A percentile compares a stretch with the other conserved stretches of the same genome.
Evolutionary conservation across 441 rosid species (phyloP).

Genomic region (Macaranga tanarius): DNA sequence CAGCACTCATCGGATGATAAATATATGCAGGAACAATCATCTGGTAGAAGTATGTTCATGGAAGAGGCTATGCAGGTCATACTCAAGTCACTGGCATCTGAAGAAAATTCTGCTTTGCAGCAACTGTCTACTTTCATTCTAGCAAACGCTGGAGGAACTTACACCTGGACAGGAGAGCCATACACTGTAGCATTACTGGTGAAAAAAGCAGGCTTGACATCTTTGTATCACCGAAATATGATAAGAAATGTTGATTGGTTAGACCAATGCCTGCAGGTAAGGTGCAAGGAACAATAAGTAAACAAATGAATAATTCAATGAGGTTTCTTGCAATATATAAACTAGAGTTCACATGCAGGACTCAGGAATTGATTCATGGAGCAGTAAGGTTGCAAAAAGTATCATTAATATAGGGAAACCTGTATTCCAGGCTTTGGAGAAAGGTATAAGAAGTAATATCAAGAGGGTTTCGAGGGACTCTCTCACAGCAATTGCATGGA

Average conservation of each 20-base stretch:
- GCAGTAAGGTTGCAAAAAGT: constrained; percentile 64
- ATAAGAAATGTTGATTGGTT: constrained; percentile 75
- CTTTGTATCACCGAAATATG: constrained; percentile 63
- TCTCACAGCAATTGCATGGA: constrained; percentile 70
- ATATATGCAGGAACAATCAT: constrained; percentile 55
- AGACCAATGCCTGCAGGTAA: constrained; percentile 74
- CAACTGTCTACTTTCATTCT: constrained; percentile 58
- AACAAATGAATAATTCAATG: background rate
- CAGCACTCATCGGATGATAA: background rate
- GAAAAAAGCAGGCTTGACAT: constrained; percentile 75
- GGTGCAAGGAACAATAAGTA: background rate
- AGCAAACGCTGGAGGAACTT: constrained; percentile 89
- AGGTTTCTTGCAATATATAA: background rate
- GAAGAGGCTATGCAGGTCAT: constrained; percentile 61
- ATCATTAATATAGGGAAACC: constrained; percentile 54
- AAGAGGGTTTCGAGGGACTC: constrained; percentile 61
- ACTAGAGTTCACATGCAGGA: constrained; percentile 45
- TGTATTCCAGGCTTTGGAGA: constrained; percentile 51
- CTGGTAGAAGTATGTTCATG: constrained; percentile 42
- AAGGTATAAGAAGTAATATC: constrained; percentile 64
- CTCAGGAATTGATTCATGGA: constrained; percentile 64
- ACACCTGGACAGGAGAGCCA: constrained; percentile 83
- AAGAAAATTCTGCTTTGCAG: constrained; percentile 48
- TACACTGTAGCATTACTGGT: constrained; percentile 84
- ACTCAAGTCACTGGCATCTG: constrained; percentile 46